Evolutionary conservation across 129 eudicot genomes (phyloP).

Genomic region (Flaveria bidentis): DNA sequence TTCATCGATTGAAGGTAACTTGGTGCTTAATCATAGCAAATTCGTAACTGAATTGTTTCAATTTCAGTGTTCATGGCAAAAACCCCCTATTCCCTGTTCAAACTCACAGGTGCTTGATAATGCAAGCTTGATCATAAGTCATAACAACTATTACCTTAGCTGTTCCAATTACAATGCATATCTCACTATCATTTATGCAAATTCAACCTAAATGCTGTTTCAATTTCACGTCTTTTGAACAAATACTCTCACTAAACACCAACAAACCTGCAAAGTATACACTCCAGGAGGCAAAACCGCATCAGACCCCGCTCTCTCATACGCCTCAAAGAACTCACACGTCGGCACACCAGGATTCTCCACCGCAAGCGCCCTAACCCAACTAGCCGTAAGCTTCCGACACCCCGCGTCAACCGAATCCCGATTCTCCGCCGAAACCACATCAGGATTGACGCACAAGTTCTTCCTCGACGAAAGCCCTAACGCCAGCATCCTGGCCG

Average conservation of each 20-base stretch:
- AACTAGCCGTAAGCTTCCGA: constrained; percentile 85
- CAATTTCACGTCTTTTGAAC: neutral
- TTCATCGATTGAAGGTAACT: neutral
- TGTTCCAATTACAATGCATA: neutral
- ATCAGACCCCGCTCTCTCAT: constrained; percentile 66
- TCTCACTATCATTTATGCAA: neutral
- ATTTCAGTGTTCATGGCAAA: neutral
- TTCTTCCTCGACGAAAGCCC: constrained; percentile 94
- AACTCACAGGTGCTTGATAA: neutral
- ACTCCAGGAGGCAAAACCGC: constrained; percentile 87
- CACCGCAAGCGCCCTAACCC: constrained; percentile 72
- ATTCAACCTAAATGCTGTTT: neutral
- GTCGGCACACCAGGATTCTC: constrained; percentile 55
- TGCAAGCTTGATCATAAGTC: neutral
- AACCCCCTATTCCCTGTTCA: neutral
- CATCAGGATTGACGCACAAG: constrained; percentile 67
- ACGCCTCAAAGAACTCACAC: constrained; percentile 61
- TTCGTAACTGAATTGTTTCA: neutral
- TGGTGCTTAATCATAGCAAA: neutral
- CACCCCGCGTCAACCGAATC: constrained; percentile 98
- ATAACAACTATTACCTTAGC: neutral
- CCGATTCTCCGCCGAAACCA: constrained; percentile 81
- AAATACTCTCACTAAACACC: neutral
- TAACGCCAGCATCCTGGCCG: constrained; percentile 69
- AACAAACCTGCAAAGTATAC: constrained; percentile 74